Evolutionary conservation across 331 rosid genomes (phyloP).

Genomic region (Dryas integrifolia): DNA sequence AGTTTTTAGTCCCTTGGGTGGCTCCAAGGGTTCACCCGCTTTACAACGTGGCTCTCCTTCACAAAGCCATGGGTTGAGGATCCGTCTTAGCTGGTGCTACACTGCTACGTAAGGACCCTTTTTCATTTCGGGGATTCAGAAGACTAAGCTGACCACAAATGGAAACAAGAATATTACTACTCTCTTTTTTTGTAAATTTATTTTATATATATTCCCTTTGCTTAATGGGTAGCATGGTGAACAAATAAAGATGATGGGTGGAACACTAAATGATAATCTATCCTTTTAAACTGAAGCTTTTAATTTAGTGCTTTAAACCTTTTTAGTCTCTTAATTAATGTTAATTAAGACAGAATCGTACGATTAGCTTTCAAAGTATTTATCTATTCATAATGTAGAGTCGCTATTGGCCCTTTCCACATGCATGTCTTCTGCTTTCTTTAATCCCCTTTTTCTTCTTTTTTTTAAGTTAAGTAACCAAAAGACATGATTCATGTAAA

Average conservation of each 20-base stretch:
- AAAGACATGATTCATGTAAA: background rate
- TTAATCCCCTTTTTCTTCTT: background rate
- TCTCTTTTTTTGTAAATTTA: background rate
- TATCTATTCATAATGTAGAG: background rate
- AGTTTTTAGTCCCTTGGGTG: background rate
- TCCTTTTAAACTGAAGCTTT: constrained; percentile 11
- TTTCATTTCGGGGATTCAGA: constrained; percentile 22
- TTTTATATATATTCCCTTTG: constrained; percentile 7
- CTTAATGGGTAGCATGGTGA: constrained; percentile 18
- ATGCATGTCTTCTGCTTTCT: constrained; percentile 8
- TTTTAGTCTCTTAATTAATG: background rate
- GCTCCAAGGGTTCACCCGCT: background rate
- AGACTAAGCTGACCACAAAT: constrained; percentile 3
- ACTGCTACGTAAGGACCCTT: constrained; percentile 12
- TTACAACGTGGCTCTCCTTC: constrained; percentile 23
- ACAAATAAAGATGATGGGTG: background rate
- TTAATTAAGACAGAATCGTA: constrained; percentile 3
- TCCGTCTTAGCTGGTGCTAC: background rate
- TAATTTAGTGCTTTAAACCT: constrained; percentile 3
- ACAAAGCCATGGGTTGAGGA: constrained; percentile 1
- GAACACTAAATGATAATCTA: background rate
- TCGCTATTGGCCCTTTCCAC: background rate
- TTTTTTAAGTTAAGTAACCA: background rate
- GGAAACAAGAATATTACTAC: constrained; percentile 32
- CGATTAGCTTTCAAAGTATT: background rate